These are phyloP conservation scores for Globisporangium alternatum DNA, from an alignment of 352 stramenopile genomes.

Conservation along the genomic window DNA sequence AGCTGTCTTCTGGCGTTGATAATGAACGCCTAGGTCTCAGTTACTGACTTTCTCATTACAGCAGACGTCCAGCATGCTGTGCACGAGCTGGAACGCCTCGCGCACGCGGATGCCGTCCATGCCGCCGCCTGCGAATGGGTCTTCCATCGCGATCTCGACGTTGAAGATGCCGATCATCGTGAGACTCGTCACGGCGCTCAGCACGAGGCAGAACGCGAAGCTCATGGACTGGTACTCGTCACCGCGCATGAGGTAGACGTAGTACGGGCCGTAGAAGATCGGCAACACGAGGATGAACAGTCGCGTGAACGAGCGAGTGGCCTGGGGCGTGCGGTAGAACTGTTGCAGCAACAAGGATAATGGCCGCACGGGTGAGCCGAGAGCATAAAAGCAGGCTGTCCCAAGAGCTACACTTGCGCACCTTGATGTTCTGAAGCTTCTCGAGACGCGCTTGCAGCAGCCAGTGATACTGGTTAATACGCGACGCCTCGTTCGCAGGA, in stretches of 20 bases:
- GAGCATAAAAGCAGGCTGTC: neutral
- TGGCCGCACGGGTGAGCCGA: neutral
- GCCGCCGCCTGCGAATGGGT: constrained; percentile 67
- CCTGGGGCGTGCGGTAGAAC: constrained; percentile 86
- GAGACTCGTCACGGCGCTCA: constrained; percentile 77
- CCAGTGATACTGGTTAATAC: constrained; percentile 89
- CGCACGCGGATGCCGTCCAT: constrained; percentile 65
- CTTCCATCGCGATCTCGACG: constrained; percentile 79
- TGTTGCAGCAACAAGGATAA: constrained; percentile 12
- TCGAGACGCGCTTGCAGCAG: constrained; percentile 79
- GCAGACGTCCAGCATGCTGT: constrained; percentile 53
- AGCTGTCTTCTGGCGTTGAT: neutral
- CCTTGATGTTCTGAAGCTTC: constrained; percentile 83
- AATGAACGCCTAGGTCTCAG: neutral
- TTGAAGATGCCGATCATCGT: constrained; percentile 89
- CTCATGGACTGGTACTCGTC: constrained; percentile 51
- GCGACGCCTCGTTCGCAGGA: constrained; percentile 81
- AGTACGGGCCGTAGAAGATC: constrained; percentile 86
- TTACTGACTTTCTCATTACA: constrained; percentile 20
- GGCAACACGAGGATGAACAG: constrained; percentile 85
- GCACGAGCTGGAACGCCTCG: constrained; percentile 52
- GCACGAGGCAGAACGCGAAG: constrained; percentile 73
- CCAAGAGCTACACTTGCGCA: constrained; percentile 1
- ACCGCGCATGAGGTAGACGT: constrained; percentile 71
- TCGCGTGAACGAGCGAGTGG: constrained; percentile 79